These are phyloP conservation scores for Dalbergia cochinchinensis DNA, from an alignment of 306 rosid genomes.

Conservation along the genomic window DNA sequence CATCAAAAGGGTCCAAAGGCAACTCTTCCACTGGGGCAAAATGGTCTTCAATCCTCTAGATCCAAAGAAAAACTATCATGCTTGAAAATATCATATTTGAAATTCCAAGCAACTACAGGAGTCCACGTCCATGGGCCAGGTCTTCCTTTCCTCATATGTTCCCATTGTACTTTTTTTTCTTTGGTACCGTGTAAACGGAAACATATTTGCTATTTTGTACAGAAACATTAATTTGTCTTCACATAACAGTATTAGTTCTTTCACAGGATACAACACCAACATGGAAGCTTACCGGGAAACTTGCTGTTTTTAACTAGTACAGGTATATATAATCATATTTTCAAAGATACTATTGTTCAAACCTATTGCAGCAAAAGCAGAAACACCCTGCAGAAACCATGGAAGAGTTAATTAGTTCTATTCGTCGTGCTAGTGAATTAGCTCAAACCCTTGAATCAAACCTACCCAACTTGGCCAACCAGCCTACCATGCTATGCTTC, in stretches of 20 bases:
- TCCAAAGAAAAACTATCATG: conserved; percentile 10
- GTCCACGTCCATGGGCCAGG: conserved; percentile 61
- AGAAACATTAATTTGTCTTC: background rate
- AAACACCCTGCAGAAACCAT: conserved; percentile 41
- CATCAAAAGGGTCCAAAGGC: conserved; percentile 34
- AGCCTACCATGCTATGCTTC: conserved; percentile 41
- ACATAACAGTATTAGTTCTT: background rate
- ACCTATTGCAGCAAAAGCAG: background rate
- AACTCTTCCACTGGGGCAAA: conserved; percentile 47
- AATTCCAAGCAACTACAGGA: conserved; percentile 43
- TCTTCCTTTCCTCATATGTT: conserved; percentile 49
- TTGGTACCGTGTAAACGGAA: conserved; percentile 54
- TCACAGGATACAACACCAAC: conserved; percentile 12
- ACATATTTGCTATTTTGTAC: background rate
- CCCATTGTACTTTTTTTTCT: background rate
- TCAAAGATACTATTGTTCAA: background rate
- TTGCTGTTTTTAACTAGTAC: background rate
- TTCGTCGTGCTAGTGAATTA: conserved; percentile 56
- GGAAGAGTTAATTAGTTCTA: conserved; percentile 49
- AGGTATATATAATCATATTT: background rate
- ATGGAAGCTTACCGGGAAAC: conserved; percentile 34
- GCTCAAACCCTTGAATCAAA: conserved; percentile 55
- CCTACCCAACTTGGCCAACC: conserved; percentile 45
- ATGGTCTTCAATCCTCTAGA: conserved; percentile 55
- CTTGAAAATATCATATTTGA: conserved; percentile 47